phyloP scores from a whole-genome alignment of 139 green algal species.

The Chlamydomonas sphaeroides region DNA sequence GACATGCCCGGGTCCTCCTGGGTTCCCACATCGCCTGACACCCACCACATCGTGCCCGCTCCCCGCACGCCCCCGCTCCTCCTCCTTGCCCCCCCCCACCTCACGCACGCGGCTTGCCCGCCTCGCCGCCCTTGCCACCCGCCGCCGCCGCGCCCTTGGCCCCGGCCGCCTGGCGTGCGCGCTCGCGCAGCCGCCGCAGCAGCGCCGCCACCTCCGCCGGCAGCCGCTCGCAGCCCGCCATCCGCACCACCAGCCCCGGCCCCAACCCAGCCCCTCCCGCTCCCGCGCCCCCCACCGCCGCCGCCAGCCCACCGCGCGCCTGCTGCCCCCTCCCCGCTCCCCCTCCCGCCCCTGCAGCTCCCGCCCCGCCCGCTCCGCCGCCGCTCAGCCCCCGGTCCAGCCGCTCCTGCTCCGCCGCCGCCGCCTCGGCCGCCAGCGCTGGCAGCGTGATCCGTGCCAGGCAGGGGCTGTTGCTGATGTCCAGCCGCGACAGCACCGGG shows the following conservation, averaged over 20 bases:
- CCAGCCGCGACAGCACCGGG: constrained; percentile 5
- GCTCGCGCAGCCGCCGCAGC: constrained; percentile 24
- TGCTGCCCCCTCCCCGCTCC: neutral
- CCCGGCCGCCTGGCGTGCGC: neutral
- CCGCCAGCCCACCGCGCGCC: neutral
- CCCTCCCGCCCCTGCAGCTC: neutral
- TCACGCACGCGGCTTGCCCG: too few relatives aligned
- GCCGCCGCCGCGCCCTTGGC: neutral
- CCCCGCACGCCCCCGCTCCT: too few relatives aligned
- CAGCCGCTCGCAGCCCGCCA: constrained; percentile 37
- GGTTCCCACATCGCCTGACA: too few relatives aligned
- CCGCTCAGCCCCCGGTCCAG: neutral
- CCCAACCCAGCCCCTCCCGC: neutral
- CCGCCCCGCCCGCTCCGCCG: neutral
- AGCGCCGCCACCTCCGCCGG: constrained; percentile 11
- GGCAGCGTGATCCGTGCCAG: too few relatives aligned
- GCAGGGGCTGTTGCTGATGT: constrained; percentile 43
- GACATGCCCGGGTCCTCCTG: too few relatives aligned
- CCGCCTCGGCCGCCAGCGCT: neutral
- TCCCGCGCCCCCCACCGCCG: neutral
- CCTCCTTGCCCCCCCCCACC: too few relatives aligned
- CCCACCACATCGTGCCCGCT: too few relatives aligned
- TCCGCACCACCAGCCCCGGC: constrained; percentile 11
- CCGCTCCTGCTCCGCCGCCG: neutral
- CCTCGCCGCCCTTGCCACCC: neutral